Conservation (phyloP, 768 basidiomycete genomes). For the Boletus rubroflammeus region DNA sequence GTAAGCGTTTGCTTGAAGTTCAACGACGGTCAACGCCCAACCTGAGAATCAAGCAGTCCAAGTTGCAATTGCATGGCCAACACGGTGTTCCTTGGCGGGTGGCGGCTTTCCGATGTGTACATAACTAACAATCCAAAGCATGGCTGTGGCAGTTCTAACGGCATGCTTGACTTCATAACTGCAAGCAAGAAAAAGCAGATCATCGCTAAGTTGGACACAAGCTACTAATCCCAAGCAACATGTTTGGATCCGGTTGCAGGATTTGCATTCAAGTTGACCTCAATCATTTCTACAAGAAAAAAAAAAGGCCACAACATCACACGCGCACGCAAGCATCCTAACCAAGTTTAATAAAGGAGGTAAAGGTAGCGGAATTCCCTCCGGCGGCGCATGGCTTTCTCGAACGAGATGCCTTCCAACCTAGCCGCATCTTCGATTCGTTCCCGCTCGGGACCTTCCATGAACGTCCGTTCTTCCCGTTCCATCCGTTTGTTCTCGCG, state of each 20-base stretch:
- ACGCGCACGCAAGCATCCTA: too few relatives aligned
- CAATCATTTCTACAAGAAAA: not conserved
- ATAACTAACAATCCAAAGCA: not conserved
- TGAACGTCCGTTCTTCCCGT: conserved; percentile 38
- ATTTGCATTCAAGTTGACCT: too few relatives aligned
- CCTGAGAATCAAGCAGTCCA: not conserved
- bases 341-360: conserved; percentile 35
- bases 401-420: conserved; percentile 56
- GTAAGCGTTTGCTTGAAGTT: not conserved
- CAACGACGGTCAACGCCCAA: not conserved
- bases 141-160: not conserved
- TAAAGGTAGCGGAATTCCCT: conserved; percentile 57
- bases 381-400: conserved; percentile 53
- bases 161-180: too few relatives aligned
- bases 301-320: not conserved
- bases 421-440: conserved; percentile 57
- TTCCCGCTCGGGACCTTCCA: conserved; percentile 43
- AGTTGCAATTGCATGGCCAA: not conserved
- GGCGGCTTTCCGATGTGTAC: not conserved
- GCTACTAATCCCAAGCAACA: too few relatives aligned
- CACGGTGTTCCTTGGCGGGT: not conserved
- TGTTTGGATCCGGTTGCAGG: too few relatives aligned
- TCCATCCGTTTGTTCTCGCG: conserved; percentile 51
- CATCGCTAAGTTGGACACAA: too few relatives aligned
- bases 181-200: too few relatives aligned